Conservation (phyloP, 129 eudicot genomes). For the Chrysanthemum seticuspe region DNA sequence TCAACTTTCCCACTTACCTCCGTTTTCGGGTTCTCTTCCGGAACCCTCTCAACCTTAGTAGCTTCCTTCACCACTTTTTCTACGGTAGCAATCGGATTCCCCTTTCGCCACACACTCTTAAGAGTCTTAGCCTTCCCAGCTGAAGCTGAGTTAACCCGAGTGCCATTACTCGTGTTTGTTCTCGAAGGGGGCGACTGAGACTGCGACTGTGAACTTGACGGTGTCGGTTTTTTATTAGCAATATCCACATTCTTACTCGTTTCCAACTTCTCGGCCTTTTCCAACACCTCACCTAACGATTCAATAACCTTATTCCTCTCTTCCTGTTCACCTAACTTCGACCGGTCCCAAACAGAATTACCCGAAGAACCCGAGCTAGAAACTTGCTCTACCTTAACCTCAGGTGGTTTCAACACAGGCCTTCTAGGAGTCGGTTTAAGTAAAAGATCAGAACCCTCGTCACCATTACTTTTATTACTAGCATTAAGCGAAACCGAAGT, state of each 20-base stretch:
- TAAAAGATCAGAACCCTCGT: conserved; percentile 48
- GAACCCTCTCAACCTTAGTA: conserved; percentile 24
- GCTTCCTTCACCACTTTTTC: conserved; percentile 48
- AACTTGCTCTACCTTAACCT: conserved; percentile 39
- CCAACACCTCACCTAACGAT: conserved; percentile 77
- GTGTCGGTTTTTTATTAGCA: conserved; percentile 24
- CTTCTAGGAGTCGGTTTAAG: conserved; percentile 57
- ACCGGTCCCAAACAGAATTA: conserved; percentile 34
- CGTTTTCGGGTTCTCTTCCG: conserved; percentile 33
- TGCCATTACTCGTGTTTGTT: conserved; percentile 36
- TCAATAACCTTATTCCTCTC: conserved; percentile 77
- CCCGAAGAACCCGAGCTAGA: conserved; percentile 26
- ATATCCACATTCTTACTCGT: conserved; percentile 38
- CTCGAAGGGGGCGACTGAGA: conserved; percentile 13
- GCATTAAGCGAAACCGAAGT: conserved; percentile 60
- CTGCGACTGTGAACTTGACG: not conserved
- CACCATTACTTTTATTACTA: conserved; percentile 46
- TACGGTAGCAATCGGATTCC: conserved; percentile 62
- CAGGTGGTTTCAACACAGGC: conserved; percentile 54
- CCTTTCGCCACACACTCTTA: conserved; percentile 91
- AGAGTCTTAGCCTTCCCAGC: conserved; percentile 46
- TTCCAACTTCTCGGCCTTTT: conserved; percentile 76
- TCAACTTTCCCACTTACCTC: conserved; percentile 39
- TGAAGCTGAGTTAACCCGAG: conserved; percentile 29
- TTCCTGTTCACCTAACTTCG: conserved; percentile 37